A percentile compares a stretch with the other conserved stretches of the same genome.
Evolutionary conservation across 495 filamentous ascomycete species (phyloP).

Genomic region (Daldinia concentrica): DNA sequence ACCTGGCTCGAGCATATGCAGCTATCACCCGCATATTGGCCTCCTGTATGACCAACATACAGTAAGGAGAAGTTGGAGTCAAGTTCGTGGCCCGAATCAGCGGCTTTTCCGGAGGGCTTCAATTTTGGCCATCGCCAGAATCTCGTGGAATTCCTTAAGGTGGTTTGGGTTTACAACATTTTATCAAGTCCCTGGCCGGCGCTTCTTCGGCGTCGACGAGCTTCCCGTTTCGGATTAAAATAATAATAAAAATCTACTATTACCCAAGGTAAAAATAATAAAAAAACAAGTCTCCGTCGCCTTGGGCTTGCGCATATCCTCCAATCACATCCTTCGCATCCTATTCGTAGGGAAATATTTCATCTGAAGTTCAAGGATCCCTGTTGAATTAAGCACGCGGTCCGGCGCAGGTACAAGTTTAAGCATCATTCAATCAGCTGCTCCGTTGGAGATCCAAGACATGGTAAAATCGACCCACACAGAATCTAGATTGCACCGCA

Average conservation of each 20-base stretch:
- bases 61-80: conserved; percentile 26
- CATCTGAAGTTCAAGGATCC: conserved; percentile 27
- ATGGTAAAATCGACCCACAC: conserved; percentile 29
- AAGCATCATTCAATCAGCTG: conserved; percentile 37
- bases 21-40: conserved; percentile 34
- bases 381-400: conserved; percentile 37
- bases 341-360: conserved; percentile 3
- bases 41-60: conserved; percentile 23
- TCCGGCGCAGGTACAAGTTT: conserved; percentile 40
- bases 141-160: conserved; percentile 10
- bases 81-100: conserved; percentile 42
- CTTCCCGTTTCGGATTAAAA: conserved; percentile 42
- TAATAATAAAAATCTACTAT: conserved; percentile 16
- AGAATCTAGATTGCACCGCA: conserved; percentile 37
- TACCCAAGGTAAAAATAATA: conserved; percentile 10
- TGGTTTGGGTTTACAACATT: conserved; percentile 26
- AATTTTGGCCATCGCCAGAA: conserved; percentile 16
- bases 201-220: conserved; percentile 45
- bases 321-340: conserved; percentile 28
- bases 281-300: conserved; percentile 7
- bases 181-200: conserved; percentile 39
- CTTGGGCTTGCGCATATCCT: conserved; percentile 6
- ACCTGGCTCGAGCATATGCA: conserved; percentile 18
- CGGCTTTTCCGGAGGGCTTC: conserved; percentile 18
- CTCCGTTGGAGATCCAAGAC: conserved; percentile 28